These are phyloP conservation scores for Capsella bursapastoris DNA, from an alignment of 345 rosid species.

Conservation along the genomic window DNA sequence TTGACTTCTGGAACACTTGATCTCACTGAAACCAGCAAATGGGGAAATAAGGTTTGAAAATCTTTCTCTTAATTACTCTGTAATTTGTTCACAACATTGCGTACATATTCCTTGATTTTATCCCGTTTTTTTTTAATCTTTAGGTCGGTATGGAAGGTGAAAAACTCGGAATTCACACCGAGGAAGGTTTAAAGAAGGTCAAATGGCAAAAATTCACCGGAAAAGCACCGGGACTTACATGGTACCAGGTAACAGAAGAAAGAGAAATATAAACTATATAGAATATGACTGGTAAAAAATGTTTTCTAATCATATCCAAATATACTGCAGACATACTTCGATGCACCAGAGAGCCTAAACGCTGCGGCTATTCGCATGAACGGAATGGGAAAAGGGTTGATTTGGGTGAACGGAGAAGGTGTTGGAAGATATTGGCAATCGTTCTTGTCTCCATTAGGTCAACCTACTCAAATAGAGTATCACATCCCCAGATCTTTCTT, in stretches of 20 bases:
- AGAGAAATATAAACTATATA: neutral
- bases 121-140: neutral
- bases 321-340: slow-evolving; percentile 59
- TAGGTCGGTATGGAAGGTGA: slow-evolving; percentile 77
- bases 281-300: neutral
- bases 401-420: slow-evolving; percentile 84
- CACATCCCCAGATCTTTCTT: slow-evolving; percentile 85
- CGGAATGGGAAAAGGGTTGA: slow-evolving; percentile 80
- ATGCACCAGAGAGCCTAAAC: slow-evolving; percentile 65
- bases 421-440: slow-evolving; percentile 89
- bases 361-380: slow-evolving; percentile 63
- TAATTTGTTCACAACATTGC: neutral
- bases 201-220: slow-evolving; percentile 51
- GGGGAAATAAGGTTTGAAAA: slow-evolving; percentile 76
- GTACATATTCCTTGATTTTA: neutral
- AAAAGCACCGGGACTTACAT: slow-evolving; percentile 53
- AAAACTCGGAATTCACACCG: slow-evolving; percentile 46
- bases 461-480: slow-evolving; percentile 78
- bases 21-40: slow-evolving; percentile 55
- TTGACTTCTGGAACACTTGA: slow-evolving; percentile 87
- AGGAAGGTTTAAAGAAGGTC: slow-evolving; percentile 53
- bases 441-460: slow-evolving; percentile 65
- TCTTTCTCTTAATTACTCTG: neutral
- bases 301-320: neutral
- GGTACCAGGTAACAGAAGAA: slow-evolving; percentile 70